Evolutionary conservation across 2,329 filamentous ascomycete genomes (phyloP).

Genomic region (Camptophora hylomeconis): DNA sequence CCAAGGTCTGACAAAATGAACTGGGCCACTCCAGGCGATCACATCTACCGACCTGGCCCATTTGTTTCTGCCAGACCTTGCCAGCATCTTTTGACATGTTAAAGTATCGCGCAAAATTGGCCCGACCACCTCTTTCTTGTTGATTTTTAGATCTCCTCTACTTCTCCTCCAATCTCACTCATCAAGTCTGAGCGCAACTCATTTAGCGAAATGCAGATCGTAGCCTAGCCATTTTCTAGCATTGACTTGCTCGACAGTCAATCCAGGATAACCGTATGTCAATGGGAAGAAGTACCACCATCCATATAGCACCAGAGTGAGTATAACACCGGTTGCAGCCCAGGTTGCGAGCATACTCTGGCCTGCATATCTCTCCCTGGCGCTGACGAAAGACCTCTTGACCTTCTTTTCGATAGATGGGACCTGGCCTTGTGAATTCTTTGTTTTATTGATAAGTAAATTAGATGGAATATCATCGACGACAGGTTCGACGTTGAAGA

Average conservation of each 20-base stretch:
- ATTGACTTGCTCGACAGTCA: slow-evolving; percentile 59
- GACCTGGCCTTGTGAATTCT: too few relatives aligned
- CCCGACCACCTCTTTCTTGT: too few relatives aligned
- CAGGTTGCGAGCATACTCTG: slow-evolving; percentile 68
- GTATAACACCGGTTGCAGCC: slow-evolving; percentile 61
- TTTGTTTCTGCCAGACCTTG: too few relatives aligned
- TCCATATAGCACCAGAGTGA: slow-evolving; percentile 55
- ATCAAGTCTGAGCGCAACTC: slow-evolving; percentile 21
- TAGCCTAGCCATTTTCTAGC: slow-evolving; percentile 92
- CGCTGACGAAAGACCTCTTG: slow-evolving; percentile 53
- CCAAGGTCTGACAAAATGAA: too few relatives aligned
- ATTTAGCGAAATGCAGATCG: slow-evolving; percentile 98
- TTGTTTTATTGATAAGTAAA: slow-evolving; percentile 22
- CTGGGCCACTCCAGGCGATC: too few relatives aligned
- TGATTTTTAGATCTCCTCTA: too few relatives aligned
- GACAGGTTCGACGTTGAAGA: slow-evolving; percentile 78
- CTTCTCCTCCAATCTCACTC: background rate
- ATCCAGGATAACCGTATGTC: slow-evolving; percentile 86
- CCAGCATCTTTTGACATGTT: too few relatives aligned
- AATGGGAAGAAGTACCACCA: slow-evolving; percentile 92
- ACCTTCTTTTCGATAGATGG: slow-evolving; percentile 30
- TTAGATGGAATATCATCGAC: slow-evolving; percentile 32
- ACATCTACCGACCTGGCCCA: too few relatives aligned
- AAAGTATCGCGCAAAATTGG: too few relatives aligned
- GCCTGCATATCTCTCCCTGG: slow-evolving; percentile 65